These are phyloP conservation scores for Tetrahymena malaccensis DNA, from an alignment of 73 alveolate species.

Conservation along the genomic window DNA sequence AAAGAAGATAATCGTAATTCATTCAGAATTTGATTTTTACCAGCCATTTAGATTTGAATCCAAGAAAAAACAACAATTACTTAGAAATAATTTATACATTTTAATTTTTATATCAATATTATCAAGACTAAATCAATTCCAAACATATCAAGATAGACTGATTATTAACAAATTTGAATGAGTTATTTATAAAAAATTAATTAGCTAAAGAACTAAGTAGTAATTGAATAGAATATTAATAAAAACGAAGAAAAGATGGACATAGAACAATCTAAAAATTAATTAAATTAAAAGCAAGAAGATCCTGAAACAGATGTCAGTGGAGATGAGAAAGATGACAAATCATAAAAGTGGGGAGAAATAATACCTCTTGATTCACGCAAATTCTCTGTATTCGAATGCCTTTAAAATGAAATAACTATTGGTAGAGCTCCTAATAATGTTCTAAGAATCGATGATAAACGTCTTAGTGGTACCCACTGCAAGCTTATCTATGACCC, in stretches of 20 bases:
- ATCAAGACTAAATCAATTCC: not conserved
- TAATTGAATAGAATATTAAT: not conserved
- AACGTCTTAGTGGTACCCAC: constrained; percentile 23
- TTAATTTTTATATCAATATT: not conserved
- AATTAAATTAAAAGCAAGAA: not conserved
- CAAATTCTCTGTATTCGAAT: not conserved
- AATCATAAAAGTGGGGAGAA: constrained; percentile 6
- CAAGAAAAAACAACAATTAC: not conserved
- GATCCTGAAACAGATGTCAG: not conserved
- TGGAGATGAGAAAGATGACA: not conserved
- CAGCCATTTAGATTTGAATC: not conserved
- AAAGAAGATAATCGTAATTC: not conserved
- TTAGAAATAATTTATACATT: not conserved
- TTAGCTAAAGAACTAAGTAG: not conserved
- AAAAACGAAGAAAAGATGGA: not conserved
- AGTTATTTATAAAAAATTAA: not conserved
- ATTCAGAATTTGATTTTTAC: not conserved
- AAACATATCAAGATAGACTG: too few species aligned
- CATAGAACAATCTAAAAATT: not conserved
- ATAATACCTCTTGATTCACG: constrained; percentile 4
- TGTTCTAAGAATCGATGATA: constrained; percentile 1
- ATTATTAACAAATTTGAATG: not conserved
- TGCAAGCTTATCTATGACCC: constrained; percentile 7
- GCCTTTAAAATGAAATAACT: not conserved
- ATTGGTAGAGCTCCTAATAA: constrained; percentile 30